Evolutionary conservation across 2,329 filamentous ascomycete species (phyloP).

Genomic region (Leptodontidium sp.): DNA sequence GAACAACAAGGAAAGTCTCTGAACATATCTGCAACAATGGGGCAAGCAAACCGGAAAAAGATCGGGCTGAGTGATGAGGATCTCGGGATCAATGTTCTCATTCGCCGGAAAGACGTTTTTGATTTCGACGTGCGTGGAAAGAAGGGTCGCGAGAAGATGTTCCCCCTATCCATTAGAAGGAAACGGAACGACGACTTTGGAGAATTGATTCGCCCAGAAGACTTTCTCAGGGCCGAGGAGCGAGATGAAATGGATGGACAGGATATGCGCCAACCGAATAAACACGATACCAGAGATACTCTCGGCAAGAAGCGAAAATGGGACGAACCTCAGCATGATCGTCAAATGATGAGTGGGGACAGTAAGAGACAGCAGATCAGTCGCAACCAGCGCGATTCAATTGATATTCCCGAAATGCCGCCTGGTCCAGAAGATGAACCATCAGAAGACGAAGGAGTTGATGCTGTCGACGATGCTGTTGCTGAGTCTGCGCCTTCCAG

Average conservation of each 20-base stretch:
- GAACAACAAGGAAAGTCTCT: slow-evolving; percentile 92
- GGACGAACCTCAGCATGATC: slow-evolving; percentile 69
- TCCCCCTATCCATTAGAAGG: slow-evolving; percentile 83
- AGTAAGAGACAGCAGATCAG: slow-evolving; percentile 68
- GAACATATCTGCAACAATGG: slow-evolving; percentile 86
- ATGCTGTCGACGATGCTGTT: slow-evolving; percentile 57
- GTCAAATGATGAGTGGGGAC: slow-evolving; percentile 51
- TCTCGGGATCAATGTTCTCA: slow-evolving; percentile 86
- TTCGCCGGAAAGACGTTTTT: slow-evolving; percentile 89
- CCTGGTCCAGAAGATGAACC: slow-evolving; percentile 61
- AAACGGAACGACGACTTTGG: slow-evolving; percentile 90
- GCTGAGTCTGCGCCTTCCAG: slow-evolving; percentile 73
- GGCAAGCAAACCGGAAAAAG: slow-evolving; percentile 85
- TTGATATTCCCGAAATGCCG: slow-evolving; percentile 54
- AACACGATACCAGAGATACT: slow-evolving; percentile 62
- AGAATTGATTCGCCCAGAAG: slow-evolving; percentile 90
- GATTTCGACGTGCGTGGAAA: slow-evolving; percentile 93
- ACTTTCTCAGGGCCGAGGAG: slow-evolving; percentile 92
- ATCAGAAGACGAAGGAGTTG: slow-evolving; percentile 67
- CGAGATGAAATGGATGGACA: slow-evolving; percentile 78
- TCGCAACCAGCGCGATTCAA: slow-evolving; percentile 45
- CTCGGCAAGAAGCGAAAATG: slow-evolving; percentile 95
- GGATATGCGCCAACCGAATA: slow-evolving; percentile 61
- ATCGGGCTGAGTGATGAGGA: slow-evolving; percentile 88
- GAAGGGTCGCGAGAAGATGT: slow-evolving; percentile 90